phyloP scores from a whole-genome alignment of 345 rosid genomes.

The Ceriops tagal region DNA sequence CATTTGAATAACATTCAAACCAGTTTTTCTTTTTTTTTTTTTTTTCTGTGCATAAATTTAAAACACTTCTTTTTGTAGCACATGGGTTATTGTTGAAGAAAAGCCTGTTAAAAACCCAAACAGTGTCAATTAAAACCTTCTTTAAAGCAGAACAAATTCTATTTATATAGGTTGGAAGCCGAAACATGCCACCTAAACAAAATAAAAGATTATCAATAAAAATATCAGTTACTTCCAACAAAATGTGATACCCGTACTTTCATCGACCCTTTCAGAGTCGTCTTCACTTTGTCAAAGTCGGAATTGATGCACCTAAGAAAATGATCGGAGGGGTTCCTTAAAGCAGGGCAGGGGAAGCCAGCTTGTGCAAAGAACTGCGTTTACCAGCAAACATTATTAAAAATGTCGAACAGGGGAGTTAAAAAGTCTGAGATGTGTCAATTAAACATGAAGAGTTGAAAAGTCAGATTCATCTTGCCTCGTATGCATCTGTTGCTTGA shows the following conservation, averaged over 20 bases:
- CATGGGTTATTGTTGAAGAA: too few relatives aligned
- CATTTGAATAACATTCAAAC: too few relatives aligned
- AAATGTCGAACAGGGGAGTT: not conserved
- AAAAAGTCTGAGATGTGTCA: not conserved
- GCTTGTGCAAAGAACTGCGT: conserved; percentile 92
- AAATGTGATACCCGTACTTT: conserved; percentile 55
- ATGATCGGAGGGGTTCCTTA: conserved; percentile 97
- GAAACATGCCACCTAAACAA: too few relatives aligned
- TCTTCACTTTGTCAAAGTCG: conserved; percentile 93
- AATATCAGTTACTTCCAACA: not conserved
- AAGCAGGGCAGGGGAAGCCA: conserved; percentile 91
- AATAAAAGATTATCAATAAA: too few relatives aligned
- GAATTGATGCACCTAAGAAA: conserved; percentile 88
- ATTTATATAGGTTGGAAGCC: too few relatives aligned
- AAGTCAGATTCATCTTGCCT: conserved; percentile 41
- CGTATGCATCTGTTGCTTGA: conserved; percentile 73
- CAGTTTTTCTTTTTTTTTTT: too few relatives aligned
- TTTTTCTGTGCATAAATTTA: too few relatives aligned
- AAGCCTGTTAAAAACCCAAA: too few relatives aligned
- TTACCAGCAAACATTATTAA: not conserved
- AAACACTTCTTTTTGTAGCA: too few relatives aligned
- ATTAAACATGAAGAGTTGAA: not conserved
- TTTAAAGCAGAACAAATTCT: too few relatives aligned
- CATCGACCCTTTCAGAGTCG: conserved; percentile 91
- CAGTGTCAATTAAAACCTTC: too few relatives aligned